Base-by-base conservation (phyloP, 768 basidiomycete genomes). In the Aureoboletus auriporus region DNA sequence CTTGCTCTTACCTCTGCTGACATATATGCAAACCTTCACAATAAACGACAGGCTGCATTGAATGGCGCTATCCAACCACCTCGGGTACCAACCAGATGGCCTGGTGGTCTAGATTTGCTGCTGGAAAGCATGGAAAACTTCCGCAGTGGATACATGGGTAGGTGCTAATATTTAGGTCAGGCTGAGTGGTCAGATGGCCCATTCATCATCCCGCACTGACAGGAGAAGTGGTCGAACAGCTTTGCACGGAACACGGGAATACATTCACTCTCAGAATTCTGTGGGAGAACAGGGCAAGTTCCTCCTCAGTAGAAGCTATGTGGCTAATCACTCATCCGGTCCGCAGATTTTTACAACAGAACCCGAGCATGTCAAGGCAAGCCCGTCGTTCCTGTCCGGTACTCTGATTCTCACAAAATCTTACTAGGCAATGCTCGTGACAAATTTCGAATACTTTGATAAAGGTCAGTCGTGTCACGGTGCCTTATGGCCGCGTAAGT, bases 321-420 rank as follows among this genome's bases (percentile, higher is more conserved):
- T 33, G 6, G 17, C 39, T n/a, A 29, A 30, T 52, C 28, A 29
- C 33, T 42, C 30, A 38, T 26, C 20, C 30, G 6, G 30, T 33
- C 17, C 27, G 8, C 46, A 77, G 75, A 57, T 78, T 44, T 55
- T 78, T 10, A 79, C 77, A 1, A 52, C 56, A 8, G 78, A 80
- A 46, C 78, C 78, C 5, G 75, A 75, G 35, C 65, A 77, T 39
- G 67, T 77, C 61, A 78, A 72, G 62, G 70, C 59, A 44, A 47
- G 53, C 30, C 16, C 23, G 14, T 11, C 16, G 8, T 1, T 29
- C 10, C 10, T 12, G 31, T 42, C 26, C 6, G 3, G 31, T 8
- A 13, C n/a, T 10, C 14, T 29, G 30, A 16, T 42, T 39, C 38
- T 50, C 17, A 56, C 8, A 3, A 11, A 2, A 29, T 44, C 8